Percentiles rank a stretch among this genome's conserved stretches.
phyloP scores from a whole-genome alignment of 306 rosid species.

The Glycine tomentella region DNA sequence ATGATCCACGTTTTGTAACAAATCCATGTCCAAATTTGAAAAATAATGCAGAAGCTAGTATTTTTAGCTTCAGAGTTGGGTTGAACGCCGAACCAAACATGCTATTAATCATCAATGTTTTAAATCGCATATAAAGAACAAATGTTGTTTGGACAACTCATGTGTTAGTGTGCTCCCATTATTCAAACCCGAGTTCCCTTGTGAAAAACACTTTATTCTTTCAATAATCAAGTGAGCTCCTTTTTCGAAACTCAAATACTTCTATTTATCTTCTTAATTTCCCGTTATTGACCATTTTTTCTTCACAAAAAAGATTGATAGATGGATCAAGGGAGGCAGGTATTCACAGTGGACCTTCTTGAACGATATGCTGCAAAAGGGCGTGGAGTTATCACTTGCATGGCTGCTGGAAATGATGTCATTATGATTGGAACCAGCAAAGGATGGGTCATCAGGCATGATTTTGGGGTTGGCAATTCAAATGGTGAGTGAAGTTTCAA shows the following conservation, averaged over 20 bases:
- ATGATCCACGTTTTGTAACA: too few species aligned
- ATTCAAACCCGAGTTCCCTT: background rate
- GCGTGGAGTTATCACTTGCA: conserved; percentile 80
- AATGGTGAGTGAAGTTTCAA: conserved; percentile 62
- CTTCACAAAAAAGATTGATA: background rate
- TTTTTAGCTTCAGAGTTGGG: too few species aligned
- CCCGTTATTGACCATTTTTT: background rate
- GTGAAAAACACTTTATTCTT: background rate
- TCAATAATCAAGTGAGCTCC: conserved; percentile 19
- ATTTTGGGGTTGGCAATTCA: conserved; percentile 89
- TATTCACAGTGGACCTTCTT: conserved; percentile 89
- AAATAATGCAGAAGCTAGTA: too few species aligned
- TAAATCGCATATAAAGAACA: background rate
- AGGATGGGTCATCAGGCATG: conserved; percentile 96
- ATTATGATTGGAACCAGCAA: conserved; percentile 87
- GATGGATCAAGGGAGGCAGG: conserved; percentile 89
- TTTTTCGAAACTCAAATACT: background rate
- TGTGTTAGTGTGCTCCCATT: background rate
- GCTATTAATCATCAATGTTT: too few species aligned
- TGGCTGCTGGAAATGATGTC: conserved; percentile 97
- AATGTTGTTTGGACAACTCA: background rate
- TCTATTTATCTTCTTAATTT: conserved; percentile 12
- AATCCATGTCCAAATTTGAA: too few species aligned
- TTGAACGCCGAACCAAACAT: too few species aligned
- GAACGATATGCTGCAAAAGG: conserved; percentile 96